A percentile compares a stretch with the other conserved stretches of the same genome.
Evolutionary conservation across 164 flowering plant species (phyloP).

Genomic region (Houttuynia cordata): DNA sequence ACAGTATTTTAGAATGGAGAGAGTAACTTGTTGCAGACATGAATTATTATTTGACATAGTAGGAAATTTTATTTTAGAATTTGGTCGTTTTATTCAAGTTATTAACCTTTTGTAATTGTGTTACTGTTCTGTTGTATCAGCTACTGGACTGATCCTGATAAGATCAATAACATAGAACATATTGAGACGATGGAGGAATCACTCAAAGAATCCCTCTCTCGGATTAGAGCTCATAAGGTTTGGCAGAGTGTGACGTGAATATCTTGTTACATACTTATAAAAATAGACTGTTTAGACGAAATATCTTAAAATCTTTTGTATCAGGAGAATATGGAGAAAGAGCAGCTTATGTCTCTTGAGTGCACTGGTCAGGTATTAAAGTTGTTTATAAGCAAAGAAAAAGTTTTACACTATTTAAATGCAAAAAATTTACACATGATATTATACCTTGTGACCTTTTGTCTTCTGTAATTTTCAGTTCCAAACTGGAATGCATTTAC

Average conservation of each 20-base stretch:
- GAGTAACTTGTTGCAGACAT: too few species aligned
- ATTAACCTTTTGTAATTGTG: not conserved
- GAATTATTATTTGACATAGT: too few species aligned
- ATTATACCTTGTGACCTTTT: not conserved
- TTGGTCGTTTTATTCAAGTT: not conserved
- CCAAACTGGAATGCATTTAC: constrained; percentile 49
- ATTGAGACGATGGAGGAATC: constrained; percentile 46
- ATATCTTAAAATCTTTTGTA: not conserved
- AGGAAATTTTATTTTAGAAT: too few species aligned
- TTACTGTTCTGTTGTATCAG: constrained; percentile 16
- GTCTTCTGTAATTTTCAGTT: constrained; percentile 21
- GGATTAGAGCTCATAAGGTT: constrained; percentile 34
- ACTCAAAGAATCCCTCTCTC: constrained; percentile 33
- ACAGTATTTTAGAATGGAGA: too few species aligned
- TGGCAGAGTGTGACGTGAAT: not conserved
- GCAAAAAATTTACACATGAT: too few species aligned
- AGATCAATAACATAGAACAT: constrained; percentile 33
- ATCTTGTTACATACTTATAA: not conserved
- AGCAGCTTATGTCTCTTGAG: constrained; percentile 32
- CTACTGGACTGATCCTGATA: constrained; percentile 45
- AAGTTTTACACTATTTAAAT: too few species aligned
- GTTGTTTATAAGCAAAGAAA: too few species aligned
- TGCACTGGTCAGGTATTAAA: constrained; percentile 51
- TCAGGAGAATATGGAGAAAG: constrained; percentile 35
- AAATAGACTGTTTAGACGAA: not conserved